These are phyloP conservation scores for Metarhizium sp. DNA, from an alignment of 2,329 filamentous ascomycete genomes.

Conservation along the genomic window DNA sequence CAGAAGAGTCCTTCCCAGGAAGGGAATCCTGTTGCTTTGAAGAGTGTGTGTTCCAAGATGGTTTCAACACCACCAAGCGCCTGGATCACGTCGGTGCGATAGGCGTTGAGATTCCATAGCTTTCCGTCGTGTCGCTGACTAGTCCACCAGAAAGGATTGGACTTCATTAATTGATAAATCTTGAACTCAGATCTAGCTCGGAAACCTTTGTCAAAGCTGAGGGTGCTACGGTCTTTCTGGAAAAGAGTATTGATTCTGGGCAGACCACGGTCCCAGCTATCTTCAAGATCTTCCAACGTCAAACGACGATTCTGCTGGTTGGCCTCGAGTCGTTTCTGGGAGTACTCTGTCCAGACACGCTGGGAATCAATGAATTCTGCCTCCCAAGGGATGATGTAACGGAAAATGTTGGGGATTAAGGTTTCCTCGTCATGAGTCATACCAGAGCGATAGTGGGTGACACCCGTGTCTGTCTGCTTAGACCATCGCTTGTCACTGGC, in stretches of 20 bases:
- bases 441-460: conserved; percentile 92
- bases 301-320: conserved; percentile 94
- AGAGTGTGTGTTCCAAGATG: conserved; percentile 91
- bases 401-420: conserved; percentile 96
- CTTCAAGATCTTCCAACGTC: conserved; percentile 91
- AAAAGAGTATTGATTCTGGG: conserved; percentile 98
- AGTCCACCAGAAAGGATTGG: conserved; percentile 99
- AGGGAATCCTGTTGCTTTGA: conserved; percentile 94
- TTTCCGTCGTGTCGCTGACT: conserved; percentile 96
- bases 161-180: conserved; percentile 97
- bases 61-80: conserved; percentile 94
- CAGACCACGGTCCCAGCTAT: conserved; percentile 95
- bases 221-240: conserved; percentile 93
- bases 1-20: conserved; percentile 96
- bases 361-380: conserved; percentile 98
- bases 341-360: conserved; percentile 98
- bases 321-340: conserved; percentile 91
- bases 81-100: conserved; percentile 94
- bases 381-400: conserved; percentile 99
- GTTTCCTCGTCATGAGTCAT: conserved; percentile 99
- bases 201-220: conserved; percentile 98
- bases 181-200: conserved; percentile 94
- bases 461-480: conserved; percentile 93
- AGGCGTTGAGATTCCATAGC: conserved; percentile 92
- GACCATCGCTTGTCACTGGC: conserved; percentile 97